A percentile compares a stretch with the other conserved stretches of the same genome.
phyloP scores from a whole-genome alignment of 306 rosid genomes.

The Vigna mungo region DNA sequence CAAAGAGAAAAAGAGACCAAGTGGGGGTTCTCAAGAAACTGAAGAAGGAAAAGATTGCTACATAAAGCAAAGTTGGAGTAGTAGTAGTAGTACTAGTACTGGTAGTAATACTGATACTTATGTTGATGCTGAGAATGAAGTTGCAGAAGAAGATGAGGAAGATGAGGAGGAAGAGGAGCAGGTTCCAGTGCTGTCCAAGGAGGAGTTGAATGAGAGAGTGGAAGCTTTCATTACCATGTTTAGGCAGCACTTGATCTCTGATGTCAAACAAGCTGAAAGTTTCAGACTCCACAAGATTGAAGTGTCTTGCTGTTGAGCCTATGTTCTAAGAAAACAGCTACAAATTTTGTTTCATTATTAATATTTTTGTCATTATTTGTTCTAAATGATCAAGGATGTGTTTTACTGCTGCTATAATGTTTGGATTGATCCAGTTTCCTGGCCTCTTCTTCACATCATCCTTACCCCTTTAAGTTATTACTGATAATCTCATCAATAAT shows the following conservation, averaged over 20 bases:
- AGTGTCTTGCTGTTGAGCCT: conserved; percentile 51
- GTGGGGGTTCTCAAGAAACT: conserved; percentile 42
- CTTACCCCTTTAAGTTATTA: background rate
- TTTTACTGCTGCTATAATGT: conserved; percentile 31
- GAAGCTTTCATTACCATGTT: conserved; percentile 97
- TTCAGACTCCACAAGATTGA: conserved; percentile 43
- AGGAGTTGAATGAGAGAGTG: conserved; percentile 87
- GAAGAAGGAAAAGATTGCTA: conserved; percentile 45
- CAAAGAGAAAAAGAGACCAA: conserved; percentile 34
- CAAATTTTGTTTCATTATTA: conserved; percentile 39
- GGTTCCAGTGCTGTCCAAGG: conserved; percentile 65
- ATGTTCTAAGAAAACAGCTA: background rate
- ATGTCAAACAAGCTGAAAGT: conserved; percentile 61
- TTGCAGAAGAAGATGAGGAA: conserved; percentile 18
- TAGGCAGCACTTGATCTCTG: conserved; percentile 81
- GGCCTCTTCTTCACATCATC: conserved; percentile 24
- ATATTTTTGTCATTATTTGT: background rate
- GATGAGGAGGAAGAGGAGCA: conserved; percentile 44
- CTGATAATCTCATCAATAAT: conserved; percentile 13
- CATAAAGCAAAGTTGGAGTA: conserved; percentile 38
- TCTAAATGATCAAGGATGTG: conserved; percentile 39
- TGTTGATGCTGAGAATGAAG: conserved; percentile 39
- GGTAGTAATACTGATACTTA: background rate
- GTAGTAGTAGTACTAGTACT: background rate
- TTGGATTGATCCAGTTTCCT: conserved; percentile 40